These are phyloP conservation scores for Acanthamoeba culbertsoni DNA, from an alignment of 208 protist species.

Conservation along the genomic window DNA sequence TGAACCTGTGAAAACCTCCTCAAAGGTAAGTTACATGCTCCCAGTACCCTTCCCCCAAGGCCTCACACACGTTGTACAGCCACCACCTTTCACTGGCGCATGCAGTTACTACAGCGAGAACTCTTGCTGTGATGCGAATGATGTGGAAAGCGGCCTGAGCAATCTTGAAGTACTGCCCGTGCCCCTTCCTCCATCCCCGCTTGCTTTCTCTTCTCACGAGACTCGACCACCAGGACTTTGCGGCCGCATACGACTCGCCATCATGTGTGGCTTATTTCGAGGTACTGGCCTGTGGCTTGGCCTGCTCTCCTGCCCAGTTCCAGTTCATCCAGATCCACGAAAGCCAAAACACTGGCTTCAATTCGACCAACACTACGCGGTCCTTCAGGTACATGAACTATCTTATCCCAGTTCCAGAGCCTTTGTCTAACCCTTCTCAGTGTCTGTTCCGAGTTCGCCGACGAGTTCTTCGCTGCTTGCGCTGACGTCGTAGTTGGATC, in stretches of 20 bases:
- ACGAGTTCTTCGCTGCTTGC: neutral
- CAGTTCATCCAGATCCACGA: neutral
- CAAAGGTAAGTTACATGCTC: too few species aligned
- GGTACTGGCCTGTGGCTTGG: neutral
- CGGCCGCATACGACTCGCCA: neutral
- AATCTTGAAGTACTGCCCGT: neutral
- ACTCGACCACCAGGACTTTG: conserved; percentile 7
- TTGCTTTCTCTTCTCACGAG: too few species aligned
- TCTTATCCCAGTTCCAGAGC: neutral
- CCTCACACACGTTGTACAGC: neutral
- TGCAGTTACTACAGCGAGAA: conserved; percentile 28
- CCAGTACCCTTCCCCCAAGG: too few species aligned
- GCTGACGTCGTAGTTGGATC: neutral
- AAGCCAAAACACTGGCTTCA: neutral
- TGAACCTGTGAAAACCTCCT: neutral
- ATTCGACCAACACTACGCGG: neutral
- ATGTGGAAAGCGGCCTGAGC: neutral
- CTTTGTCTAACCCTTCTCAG: neutral
- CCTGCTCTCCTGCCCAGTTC: conserved; percentile 7
- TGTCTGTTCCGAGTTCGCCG: neutral
- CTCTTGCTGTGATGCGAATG: neutral
- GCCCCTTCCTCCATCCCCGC: neutral
- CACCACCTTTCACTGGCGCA: neutral
- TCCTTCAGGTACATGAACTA: neutral
- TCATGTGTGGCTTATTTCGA: neutral